Evolutionary conservation across 352 stramenopile species (phyloP).

Genomic region (Albugo candida): DNA sequence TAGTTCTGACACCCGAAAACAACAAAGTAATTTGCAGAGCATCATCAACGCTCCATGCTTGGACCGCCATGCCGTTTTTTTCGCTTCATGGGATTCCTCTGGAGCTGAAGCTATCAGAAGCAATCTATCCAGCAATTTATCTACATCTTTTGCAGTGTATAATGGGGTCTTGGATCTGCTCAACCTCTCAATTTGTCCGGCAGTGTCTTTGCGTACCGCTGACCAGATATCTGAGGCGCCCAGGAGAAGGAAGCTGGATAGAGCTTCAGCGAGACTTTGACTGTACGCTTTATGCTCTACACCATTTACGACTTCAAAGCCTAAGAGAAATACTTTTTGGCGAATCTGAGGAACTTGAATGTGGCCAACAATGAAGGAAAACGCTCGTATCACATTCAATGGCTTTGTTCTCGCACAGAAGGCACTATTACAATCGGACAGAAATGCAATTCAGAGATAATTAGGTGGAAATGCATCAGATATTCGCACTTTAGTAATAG

Average conservation of each 20-base stretch:
- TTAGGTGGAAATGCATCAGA: no score
- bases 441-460: no score
- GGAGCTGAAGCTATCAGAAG: constrained; percentile 11
- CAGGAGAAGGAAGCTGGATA: constrained; percentile 16
- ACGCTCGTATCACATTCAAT: not conserved
- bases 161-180: no score
- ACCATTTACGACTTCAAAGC: constrained; percentile 11
- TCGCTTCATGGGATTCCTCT: not conserved
- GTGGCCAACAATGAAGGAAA: constrained; percentile 10
- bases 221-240: constrained; percentile 51
- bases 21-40: constrained; percentile 16
- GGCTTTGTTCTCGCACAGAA: no score
- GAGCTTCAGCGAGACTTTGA: constrained; percentile 7
- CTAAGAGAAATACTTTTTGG: constrained; percentile 16
- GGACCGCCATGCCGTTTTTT: constrained; percentile 17
- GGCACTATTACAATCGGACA: no score
- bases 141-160: no score
- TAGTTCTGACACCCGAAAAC: constrained; percentile 10
- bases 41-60: constrained; percentile 26
- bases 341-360: constrained; percentile 21
- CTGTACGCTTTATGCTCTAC: not conserved
- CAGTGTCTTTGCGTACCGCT: constrained; percentile 31
- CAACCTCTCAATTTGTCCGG: constrained; percentile 1
- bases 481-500: no score
- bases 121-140: not conserved